Conservation (phyloP, 2,329 filamentous ascomycete genomes). For the Colletotrichum abscissum region DNA sequence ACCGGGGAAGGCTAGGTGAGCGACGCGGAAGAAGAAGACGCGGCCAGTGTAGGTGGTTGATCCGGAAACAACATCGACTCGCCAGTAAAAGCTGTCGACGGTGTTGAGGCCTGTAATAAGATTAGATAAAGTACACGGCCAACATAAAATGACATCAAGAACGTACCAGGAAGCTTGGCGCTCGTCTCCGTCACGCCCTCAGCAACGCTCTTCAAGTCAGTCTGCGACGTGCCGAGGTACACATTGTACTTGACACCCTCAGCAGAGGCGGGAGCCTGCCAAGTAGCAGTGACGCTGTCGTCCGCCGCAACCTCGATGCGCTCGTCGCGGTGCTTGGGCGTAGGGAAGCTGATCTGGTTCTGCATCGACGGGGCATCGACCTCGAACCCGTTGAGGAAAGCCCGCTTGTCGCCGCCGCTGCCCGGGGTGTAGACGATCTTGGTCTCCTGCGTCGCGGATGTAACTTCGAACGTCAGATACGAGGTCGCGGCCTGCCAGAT, state of each 20-base stretch:
- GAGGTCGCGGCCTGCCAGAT: slow-evolving; percentile 45
- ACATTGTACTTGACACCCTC: slow-evolving; percentile 41
- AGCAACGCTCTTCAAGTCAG: slow-evolving; percentile 35
- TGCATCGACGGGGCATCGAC: slow-evolving; percentile 41
- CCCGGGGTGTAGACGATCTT: slow-evolving; percentile 40
- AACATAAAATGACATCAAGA: accelerated
- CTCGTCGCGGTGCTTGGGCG: slow-evolving; percentile 44
- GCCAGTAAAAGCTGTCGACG: slow-evolving; percentile 45
- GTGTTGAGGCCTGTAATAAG: slow-evolving; percentile 36
- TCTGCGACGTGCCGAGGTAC: slow-evolving; percentile 39
- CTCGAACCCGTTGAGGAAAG: slow-evolving; percentile 46
- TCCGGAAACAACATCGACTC: slow-evolving; percentile 42
- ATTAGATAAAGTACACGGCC: not conserved
- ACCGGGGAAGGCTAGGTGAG: slow-evolving; percentile 49
- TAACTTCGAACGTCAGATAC: slow-evolving; percentile 41
- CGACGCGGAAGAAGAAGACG: slow-evolving; percentile 43
- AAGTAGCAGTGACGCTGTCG: slow-evolving; percentile 36
- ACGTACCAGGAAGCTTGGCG: slow-evolving; percentile 22
- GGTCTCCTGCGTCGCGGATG: slow-evolving; percentile 37
- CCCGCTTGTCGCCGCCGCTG: slow-evolving; percentile 36
- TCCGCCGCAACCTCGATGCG: slow-evolving; percentile 37
- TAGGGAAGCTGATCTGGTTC: slow-evolving; percentile 42
- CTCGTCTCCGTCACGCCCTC: slow-evolving; percentile 24
- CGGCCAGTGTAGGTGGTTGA: slow-evolving; percentile 39
- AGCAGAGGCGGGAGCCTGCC: slow-evolving; percentile 39